phyloP scores from a whole-genome alignment of 176 grass and related monocot genomes.

The Rhynchospora pubera region DNA sequence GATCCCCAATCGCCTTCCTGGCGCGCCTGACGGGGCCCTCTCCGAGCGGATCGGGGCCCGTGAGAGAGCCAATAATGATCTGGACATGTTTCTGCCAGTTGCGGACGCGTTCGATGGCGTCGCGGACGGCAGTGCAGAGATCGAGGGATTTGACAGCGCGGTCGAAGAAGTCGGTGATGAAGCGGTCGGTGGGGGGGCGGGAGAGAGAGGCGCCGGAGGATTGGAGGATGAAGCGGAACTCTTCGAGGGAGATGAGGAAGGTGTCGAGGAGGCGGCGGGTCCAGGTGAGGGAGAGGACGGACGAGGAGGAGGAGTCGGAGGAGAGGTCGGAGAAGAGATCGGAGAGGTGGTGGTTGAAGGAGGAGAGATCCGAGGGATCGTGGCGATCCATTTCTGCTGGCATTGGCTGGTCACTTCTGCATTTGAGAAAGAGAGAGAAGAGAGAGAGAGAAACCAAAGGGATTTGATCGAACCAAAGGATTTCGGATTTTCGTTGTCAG shows the following conservation, averaged over 20 bases:
- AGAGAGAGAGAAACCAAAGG: constrained; percentile 37
- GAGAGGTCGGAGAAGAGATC: constrained; percentile 33
- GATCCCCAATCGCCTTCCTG: constrained; percentile 79
- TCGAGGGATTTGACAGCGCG: constrained; percentile 87
- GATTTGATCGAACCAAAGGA: constrained; percentile 20
- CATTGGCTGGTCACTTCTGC: background rate
- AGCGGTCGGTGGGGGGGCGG: constrained; percentile 50
- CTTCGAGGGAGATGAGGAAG: constrained; percentile 69
- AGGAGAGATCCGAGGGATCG: constrained; percentile 15
- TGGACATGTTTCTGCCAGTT: constrained; percentile 64
- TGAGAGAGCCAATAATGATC: constrained; percentile 49
- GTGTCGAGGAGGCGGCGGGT: constrained; percentile 48
- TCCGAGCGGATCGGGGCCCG: constrained; percentile 17
- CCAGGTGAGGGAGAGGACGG: constrained; percentile 67
- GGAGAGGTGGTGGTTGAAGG: constrained; percentile 23
- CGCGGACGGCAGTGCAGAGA: constrained; percentile 86
- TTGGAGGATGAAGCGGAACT: constrained; percentile 62
- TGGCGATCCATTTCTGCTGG: constrained; percentile 27
- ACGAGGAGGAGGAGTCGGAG: background rate
- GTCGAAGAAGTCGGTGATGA: constrained; percentile 80
- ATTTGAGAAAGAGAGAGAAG: background rate
- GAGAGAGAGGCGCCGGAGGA: background rate
- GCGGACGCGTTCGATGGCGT: constrained; percentile 71
- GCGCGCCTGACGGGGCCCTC: constrained; percentile 84
- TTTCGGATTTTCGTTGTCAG: background rate